Conservation (phyloP, 306 rosid species). For the Styphnolobium japonicum region DNA sequence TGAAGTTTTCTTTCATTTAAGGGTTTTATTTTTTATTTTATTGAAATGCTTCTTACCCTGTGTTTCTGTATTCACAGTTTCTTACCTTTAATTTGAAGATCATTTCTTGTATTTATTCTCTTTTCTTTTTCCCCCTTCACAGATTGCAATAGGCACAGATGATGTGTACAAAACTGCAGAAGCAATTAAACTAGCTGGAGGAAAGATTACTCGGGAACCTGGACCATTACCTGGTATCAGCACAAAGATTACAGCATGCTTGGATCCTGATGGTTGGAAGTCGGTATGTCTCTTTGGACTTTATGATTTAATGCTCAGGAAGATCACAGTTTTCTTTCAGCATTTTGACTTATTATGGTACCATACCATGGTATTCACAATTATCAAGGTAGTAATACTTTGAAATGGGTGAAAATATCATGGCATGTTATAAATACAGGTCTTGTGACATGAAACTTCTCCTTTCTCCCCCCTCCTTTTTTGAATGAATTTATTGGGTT, state of each 20-base stretch:
- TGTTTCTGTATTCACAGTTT: not conserved
- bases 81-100: conserved; percentile 17
- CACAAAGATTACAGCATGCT: conserved; percentile 95
- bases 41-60: conserved; percentile 7
- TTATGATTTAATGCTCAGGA: not conserved
- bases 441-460: not conserved
- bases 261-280: conserved; percentile 99
- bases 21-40: not conserved
- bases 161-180: conserved; percentile 95
- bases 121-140: conserved; percentile 15
- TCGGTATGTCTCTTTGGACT: conserved; percentile 57
- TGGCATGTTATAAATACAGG: not conserved
- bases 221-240: conserved; percentile 94
- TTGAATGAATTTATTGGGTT: not conserved
- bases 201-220: conserved; percentile 91
- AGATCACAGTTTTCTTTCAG: not conserved
- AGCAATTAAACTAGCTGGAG: conserved; percentile 76
- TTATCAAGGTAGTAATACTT: conserved; percentile 5
- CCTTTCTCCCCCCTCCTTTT: not conserved
- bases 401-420: not conserved
- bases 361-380: not conserved
- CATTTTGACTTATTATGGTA: not conserved
- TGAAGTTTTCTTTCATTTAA: not conserved
- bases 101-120: conserved; percentile 16
- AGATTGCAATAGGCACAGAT: conserved; percentile 95